A percentile compares a stretch with the other conserved stretches of the same genome.
Evolutionary conservation across 2,329 filamentous ascomycete species (phyloP).

Genomic region (Lecanosticta acicola): DNA sequence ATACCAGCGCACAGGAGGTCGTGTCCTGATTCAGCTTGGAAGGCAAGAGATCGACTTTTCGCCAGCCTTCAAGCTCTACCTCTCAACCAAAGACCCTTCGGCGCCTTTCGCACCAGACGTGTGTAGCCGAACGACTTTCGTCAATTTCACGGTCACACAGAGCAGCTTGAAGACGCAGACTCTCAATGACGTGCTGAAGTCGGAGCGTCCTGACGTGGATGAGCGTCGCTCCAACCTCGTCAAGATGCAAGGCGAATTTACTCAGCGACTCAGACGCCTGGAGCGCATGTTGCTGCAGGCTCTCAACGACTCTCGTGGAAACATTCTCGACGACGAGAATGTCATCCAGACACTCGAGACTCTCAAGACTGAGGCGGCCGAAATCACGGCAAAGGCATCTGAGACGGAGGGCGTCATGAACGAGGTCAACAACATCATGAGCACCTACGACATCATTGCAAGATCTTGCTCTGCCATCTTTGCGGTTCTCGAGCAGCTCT

Average conservation of each 20-base stretch:
- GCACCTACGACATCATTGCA: constrained; percentile 89
- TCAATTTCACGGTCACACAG: constrained; percentile 98
- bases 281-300: constrained; percentile 92
- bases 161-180: constrained; percentile 98
- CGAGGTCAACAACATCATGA: constrained; percentile 92
- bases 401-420: constrained; percentile 98
- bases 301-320: constrained; percentile 93
- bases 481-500: constrained; percentile 90
- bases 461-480: constrained; percentile 95
- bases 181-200: constrained; percentile 94
- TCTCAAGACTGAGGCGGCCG: constrained; percentile 92
- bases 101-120: constrained; percentile 93
- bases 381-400: constrained; percentile 92
- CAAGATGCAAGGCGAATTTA: constrained; percentile 98
- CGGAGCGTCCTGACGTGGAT: constrained; percentile 93
- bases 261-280: constrained; percentile 89
- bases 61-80: constrained; percentile 87
- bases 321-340: constrained; percentile 96
- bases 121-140: constrained; percentile 96
- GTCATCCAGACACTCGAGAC: constrained; percentile 98
- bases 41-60: constrained; percentile 99
- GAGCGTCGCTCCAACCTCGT: constrained; percentile 94
- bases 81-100: constrained; percentile 93
- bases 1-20: constrained; percentile 96
- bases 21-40: constrained; percentile 95